Evolutionary conservation across 331 rosid species (phyloP), one percentile per base, ranked within the genome.

Genomic region (Telfairia occidentalis): DNA sequence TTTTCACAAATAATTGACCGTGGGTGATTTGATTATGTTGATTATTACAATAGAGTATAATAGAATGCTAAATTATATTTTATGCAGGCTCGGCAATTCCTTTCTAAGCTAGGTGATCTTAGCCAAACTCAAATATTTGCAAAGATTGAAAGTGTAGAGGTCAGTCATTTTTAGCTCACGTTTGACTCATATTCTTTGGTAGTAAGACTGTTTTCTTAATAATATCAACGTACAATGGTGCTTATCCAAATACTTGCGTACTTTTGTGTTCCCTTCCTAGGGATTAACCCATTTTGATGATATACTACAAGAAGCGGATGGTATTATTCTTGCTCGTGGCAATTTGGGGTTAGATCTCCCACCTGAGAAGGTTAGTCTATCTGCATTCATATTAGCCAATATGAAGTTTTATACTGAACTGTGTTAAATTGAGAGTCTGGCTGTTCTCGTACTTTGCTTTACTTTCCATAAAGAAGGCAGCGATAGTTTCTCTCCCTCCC

Each of bases 81-180:
- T 69, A 29, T 58, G 59, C 73, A 84, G 87, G 87, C 87, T 24
- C 85, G 83, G 16, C 75, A 66, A 30, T 84, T 81, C 75, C 75
- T 84, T 58, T 84, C 85, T 19, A 81, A 76, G 48, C 71, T 84
- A 59, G 85, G 87, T 23, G 73, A 59, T 45, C 85, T 84, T 77
- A 81, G 49, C 53, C 83, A 84, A 81, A 84, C 87, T 71, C 87
- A 84, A 54, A 81, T 84, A 65, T 84, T 78, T 52, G 87, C 87
- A 3, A 84, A 84, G 82, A 84, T 84, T 45, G 87, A 84, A 72
- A 81, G 74, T 60, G 73, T 57, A 11, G 87, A 84, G 83, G 87
- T 84, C 30, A 72, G 82, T 76, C 52, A 15, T 35, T 23, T 34
- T 26, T 54, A 54, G 35, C 32, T 34, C 63, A 58, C 60, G 55